phyloP scores from a whole-genome alignment of 2,329 filamentous ascomycete genomes.

The Paradendryphiella salina region DNA sequence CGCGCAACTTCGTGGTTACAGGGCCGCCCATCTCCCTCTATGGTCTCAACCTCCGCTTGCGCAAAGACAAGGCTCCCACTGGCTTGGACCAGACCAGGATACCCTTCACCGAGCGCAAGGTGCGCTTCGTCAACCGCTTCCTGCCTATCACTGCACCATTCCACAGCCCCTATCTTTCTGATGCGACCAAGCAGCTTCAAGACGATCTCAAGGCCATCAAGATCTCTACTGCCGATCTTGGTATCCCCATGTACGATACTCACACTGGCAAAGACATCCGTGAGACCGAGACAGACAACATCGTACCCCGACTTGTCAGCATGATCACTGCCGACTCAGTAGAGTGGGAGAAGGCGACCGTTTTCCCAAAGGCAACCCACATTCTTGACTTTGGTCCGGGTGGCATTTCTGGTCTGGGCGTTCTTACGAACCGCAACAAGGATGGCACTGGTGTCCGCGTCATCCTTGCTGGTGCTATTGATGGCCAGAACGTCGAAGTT shows the following conservation, averaged over 20 bases:
- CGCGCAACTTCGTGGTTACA: conserved; percentile 94
- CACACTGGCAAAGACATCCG: conserved; percentile 80
- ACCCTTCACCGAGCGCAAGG: conserved; percentile 92
- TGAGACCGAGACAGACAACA: conserved; percentile 67
- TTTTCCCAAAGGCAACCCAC: conserved; percentile 88
- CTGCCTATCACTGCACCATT: conserved; percentile 97
- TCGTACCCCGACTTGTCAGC: conserved; percentile 83
- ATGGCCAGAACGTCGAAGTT: conserved; percentile 85
- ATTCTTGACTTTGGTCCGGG: conserved; percentile 96
- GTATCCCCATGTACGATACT: conserved; percentile 84
- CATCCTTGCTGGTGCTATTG: conserved; percentile 90
- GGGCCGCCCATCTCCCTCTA: conserved; percentile 95
- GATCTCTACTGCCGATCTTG: conserved; percentile 73
- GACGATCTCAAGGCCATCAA: conserved; percentile 82
- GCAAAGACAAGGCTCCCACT: conserved; percentile 97
- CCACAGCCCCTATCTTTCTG: conserved; percentile 89
- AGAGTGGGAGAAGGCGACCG: conserved; percentile 93
- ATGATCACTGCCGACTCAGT: conserved; percentile 95
- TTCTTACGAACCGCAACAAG: conserved; percentile 97
- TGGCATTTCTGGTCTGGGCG: conserved; percentile 92
- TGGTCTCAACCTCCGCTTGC: conserved; percentile 89
- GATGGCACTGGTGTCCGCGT: conserved; percentile 97
- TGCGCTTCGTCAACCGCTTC: conserved; percentile 96
- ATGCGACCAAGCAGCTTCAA: conserved; percentile 80
- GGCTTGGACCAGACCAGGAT: conserved; percentile 93